These are phyloP conservation scores for Aspergillus versicolor DNA, from an alignment of 2,329 filamentous ascomycete genomes.

Conservation along the genomic window DNA sequence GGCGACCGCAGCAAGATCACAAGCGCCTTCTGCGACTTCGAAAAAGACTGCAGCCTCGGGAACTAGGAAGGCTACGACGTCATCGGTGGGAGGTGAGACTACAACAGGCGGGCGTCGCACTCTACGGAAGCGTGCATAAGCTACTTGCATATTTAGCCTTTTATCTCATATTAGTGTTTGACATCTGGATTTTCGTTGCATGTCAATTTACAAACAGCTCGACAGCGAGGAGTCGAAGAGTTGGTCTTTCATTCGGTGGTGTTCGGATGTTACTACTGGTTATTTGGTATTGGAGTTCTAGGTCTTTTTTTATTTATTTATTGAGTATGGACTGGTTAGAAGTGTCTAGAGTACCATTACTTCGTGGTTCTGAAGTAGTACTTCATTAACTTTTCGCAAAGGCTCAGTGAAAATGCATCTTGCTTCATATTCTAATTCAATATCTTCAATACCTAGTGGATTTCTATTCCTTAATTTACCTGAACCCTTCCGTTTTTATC, in stretches of 20 bases:
- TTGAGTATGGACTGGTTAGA: neutral
- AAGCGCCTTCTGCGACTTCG: conserved; percentile 33
- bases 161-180: neutral
- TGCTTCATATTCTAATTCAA: neutral
- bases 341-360: neutral
- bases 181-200: neutral
- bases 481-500: neutral
- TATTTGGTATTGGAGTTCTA: conserved; percentile 4
- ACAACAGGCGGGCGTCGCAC: conserved; percentile 37
- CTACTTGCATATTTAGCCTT: neutral
- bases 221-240: neutral
- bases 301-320: neutral
- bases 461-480: neutral
- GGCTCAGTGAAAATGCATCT: neutral
- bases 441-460: neutral
- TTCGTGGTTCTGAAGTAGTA: neutral
- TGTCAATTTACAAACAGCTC: neutral
- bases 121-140: conserved; percentile 42
- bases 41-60: conserved; percentile 35
- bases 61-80: conserved; percentile 34
- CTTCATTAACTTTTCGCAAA: neutral
- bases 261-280: neutral
- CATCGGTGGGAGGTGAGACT: conserved; percentile 30
- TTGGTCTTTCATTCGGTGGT: neutral
- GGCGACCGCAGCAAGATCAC: conserved; percentile 25